A percentile compares a stretch with the other conserved stretches of the same genome.
Evolutionary conservation across 2,329 filamentous ascomycete genomes (phyloP).

Genomic region (Hymenoscyphus linearis): DNA sequence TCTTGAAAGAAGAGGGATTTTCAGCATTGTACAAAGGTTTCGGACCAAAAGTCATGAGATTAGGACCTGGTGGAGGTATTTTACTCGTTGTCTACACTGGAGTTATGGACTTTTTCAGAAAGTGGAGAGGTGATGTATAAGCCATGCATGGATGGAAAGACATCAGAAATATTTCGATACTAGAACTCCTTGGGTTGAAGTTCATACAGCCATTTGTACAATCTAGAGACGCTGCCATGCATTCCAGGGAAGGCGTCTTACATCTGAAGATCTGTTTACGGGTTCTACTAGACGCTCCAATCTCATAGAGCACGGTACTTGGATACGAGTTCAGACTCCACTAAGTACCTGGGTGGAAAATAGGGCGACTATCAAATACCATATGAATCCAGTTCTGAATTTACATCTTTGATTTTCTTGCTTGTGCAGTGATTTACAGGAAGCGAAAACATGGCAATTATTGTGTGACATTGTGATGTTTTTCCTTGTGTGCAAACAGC

Average conservation of each 20-base stretch:
- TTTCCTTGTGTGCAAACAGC: background rate
- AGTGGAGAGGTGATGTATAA: conserved; percentile 36
- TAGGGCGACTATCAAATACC: background rate
- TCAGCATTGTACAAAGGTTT: conserved; percentile 95
- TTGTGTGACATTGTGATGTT: background rate
- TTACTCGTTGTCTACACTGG: conserved; percentile 82
- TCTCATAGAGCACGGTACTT: background rate
- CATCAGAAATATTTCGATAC: background rate
- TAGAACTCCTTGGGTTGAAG: background rate
- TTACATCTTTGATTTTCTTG: background rate
- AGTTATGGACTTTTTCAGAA: conserved; percentile 89
- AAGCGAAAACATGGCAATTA: background rate
- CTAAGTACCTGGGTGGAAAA: background rate
- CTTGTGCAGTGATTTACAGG: background rate
- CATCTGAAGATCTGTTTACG: background rate
- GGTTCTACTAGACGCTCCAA: background rate
- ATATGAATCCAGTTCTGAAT: background rate
- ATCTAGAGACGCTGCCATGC: background rate
- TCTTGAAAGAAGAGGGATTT: conserved; percentile 92
- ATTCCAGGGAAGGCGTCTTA: background rate
- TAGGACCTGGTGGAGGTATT: conserved; percentile 61
- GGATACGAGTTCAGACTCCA: background rate
- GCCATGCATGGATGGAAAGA: background rate
- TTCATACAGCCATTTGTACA: background rate
- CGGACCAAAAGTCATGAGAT: conserved; percentile 82